Evolutionary conservation across 202 grass and related monocot species (phyloP).

Genomic region (Setaria viridis): DNA sequence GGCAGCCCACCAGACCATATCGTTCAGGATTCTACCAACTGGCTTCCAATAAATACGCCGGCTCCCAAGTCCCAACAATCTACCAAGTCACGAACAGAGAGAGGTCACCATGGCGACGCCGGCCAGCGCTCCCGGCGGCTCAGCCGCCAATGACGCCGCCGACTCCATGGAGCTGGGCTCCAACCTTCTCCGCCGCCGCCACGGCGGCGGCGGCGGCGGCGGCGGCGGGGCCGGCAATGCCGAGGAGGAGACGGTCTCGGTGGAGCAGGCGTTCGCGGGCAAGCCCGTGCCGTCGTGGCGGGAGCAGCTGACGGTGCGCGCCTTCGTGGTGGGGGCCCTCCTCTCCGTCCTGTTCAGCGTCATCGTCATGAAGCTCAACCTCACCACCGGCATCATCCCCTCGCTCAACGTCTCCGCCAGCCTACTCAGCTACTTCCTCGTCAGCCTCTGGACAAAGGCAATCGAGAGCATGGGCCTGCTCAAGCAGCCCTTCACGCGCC

Average conservation of each 20-base stretch:
- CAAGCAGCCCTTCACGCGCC: slow-evolving; percentile 79
- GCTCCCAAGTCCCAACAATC: not conserved
- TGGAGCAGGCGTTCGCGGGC: slow-evolving; percentile 55
- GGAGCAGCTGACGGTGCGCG: slow-evolving; percentile 64
- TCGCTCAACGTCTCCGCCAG: slow-evolving; percentile 68
- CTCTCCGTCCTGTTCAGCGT: slow-evolving; percentile 66
- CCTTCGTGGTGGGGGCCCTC: slow-evolving; percentile 54
- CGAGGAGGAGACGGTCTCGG: slow-evolving; percentile 24
- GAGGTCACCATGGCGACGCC: slow-evolving; percentile 43
- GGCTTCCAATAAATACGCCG: slow-evolving; percentile 17
- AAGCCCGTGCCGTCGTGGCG: slow-evolving; percentile 59
- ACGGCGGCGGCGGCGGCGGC: not conserved
- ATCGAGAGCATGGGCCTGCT: slow-evolving; percentile 54
- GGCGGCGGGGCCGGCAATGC: slow-evolving; percentile 9
- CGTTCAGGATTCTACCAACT: not conserved
- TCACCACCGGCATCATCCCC: slow-evolving; percentile 68
- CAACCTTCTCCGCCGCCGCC: slow-evolving; percentile 39
- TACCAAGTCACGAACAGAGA: not conserved
- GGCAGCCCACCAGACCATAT: not conserved
- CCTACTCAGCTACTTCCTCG: slow-evolving; percentile 78
- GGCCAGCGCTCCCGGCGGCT: not conserved
- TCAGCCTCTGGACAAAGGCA: slow-evolving; percentile 63
- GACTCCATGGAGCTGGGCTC: slow-evolving; percentile 25
- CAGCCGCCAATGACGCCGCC: not conserved
- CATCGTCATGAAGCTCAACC: slow-evolving; percentile 84